Evolutionary conservation across 345 rosid species (phyloP).

Genomic region (Acer campestre): DNA sequence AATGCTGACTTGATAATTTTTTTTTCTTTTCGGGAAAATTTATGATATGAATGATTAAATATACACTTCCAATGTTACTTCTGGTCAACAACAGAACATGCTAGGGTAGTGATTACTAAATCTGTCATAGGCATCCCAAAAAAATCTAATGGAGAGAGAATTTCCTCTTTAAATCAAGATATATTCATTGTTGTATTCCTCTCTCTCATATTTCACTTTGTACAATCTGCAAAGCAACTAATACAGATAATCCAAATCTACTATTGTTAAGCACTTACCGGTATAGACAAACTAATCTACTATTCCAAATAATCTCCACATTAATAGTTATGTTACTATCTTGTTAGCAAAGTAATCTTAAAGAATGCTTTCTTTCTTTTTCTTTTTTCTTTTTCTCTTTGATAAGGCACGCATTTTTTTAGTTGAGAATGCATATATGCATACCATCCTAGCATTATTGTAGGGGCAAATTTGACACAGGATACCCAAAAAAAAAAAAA

Average conservation of each 20-base stretch:
- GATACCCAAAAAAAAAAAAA: background rate
- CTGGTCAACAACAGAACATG: background rate
- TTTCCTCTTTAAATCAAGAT: background rate
- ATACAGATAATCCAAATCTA: background rate
- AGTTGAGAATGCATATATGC: background rate
- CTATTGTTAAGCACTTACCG: background rate
- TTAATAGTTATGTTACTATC: background rate
- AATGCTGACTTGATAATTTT: background rate
- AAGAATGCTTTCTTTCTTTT: background rate
- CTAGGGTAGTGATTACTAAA: background rate
- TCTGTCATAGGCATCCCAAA: slow-evolving; percentile 1
- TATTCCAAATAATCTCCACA: background rate
- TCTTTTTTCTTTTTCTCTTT: background rate
- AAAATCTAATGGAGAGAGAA: background rate
- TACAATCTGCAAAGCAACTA: background rate
- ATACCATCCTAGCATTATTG: background rate
- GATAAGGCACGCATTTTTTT: background rate
- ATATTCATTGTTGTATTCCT: background rate
- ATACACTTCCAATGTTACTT: background rate
- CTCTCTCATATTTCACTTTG: background rate
- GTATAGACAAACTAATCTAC: background rate
- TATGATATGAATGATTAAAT: background rate
- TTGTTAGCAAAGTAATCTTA: background rate
- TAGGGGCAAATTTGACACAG: background rate
- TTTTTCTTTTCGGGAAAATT: background rate